Evolutionary conservation across 2,329 filamentous ascomycete genomes (phyloP), one percentile per base, ranked within the genome.

Genomic region (Graphilbum fragrans): DNA sequence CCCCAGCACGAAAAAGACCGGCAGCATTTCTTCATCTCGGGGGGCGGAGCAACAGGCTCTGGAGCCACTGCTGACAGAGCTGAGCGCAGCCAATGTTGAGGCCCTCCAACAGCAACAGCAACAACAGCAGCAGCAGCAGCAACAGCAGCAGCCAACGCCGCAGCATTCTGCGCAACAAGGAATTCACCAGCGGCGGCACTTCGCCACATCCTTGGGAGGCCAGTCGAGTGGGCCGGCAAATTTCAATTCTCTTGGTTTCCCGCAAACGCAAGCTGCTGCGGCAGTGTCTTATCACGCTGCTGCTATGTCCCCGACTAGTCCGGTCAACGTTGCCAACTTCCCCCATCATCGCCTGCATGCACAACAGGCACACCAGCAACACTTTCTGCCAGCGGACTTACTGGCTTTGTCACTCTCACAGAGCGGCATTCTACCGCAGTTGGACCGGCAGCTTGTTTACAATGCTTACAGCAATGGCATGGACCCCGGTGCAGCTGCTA

Each of bases 391-490:
- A 9, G 62, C 66, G 38, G 65, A 77, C 52, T 54, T 80, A 31
- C 64, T 77, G n/a, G 57, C 64, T 5, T 59, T 75, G 47, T 65
- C 66, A 4, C 59, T 79, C 16, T 60, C 62, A 19, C 69, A 67
- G 51, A 62, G 66, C 44, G 63, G 63, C 3, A 67, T 77, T 41
- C 62, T 86, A 21, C 77, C 80, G 10, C 77, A 84, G 45, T 70
- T 90, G 14, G 82, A 88, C 51, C 71, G 82, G 3, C 82, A 86
- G 52, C 75, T 87, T 47, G 79, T 86, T 2, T 85, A 86, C 47
- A 79, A 78, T 31, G 81, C 79, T 1, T 90, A 87, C 53, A 66
- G 68, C 9, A 70, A 67, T 18, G 68, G 65, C 23, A 58, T 75
- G 51, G 61, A 77, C 56, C 61, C 57, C 49, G 31, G 8, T 9